phyloP scores from a whole-genome alignment of 2,329 filamentous ascomycete genomes.

The Ophiocordyceps robertsii region DNA sequence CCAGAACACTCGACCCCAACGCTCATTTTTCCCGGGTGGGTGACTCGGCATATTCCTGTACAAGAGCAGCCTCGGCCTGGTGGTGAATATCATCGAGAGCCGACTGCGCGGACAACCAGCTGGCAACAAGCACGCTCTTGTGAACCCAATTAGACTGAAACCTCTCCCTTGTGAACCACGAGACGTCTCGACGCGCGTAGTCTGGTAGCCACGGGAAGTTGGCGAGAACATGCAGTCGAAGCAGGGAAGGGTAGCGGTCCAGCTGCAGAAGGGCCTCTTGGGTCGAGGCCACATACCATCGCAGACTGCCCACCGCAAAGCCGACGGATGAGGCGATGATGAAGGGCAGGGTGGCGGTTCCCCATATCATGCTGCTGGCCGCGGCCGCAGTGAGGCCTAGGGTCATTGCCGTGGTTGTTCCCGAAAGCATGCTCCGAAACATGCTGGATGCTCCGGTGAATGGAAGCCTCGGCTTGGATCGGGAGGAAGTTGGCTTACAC shows the following conservation, averaged over 20 bases:
- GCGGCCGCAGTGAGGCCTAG: conserved; percentile 6
- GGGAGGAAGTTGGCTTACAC: conserved; percentile 3
- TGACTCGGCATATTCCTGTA: neutral
- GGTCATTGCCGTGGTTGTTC: conserved; percentile 7
- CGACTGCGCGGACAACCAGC: conserved; percentile 10
- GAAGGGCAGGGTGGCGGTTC: conserved; percentile 9
- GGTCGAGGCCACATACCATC: conserved; percentile 7
- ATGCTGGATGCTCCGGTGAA: conserved; percentile 4
- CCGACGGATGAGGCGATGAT: conserved; percentile 8
- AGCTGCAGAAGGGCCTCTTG: conserved; percentile 8
- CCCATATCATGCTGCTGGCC: conserved; percentile 8
- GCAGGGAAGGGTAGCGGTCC: conserved; percentile 7
- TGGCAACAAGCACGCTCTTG: conserved; percentile 9
- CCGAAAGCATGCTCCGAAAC: conserved; percentile 11
- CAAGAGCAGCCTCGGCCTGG: conserved; percentile 5
- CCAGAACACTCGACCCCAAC: too few relatives aligned
- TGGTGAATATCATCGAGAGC: conserved; percentile 8
- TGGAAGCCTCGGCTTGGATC: neutral
- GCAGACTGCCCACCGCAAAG: conserved; percentile 8
- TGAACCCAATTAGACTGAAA: conserved; percentile 6
- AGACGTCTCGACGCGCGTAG: conserved; percentile 1
- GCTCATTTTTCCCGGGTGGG: too few relatives aligned
- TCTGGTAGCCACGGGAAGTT: conserved; percentile 10
- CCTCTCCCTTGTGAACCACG: conserved; percentile 4
- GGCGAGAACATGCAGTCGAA: conserved; percentile 8